Base-by-base conservation (phyloP, 2,329 filamentous ascomycete species). In the Chaetomiaceae sp. region DNA sequence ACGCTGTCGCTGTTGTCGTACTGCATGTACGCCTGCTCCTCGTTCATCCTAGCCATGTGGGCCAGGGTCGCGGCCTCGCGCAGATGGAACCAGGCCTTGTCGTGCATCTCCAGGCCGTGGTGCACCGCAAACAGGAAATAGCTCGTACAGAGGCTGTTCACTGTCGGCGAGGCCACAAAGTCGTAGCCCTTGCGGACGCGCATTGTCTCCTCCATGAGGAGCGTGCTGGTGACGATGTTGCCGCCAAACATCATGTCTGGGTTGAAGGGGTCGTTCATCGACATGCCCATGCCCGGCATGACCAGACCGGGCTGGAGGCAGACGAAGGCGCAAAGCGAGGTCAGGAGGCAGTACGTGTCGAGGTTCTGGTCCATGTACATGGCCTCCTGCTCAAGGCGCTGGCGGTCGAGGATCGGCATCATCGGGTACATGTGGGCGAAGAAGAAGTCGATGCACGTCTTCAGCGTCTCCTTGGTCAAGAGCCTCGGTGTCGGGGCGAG, bases 1-100 rank as follows among this genome's bases (percentile, higher is more conserved):
- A 77, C 64, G 4, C 68, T 65, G 52, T 79, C 77, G 54, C 75
- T 65, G 5, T 68, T 65, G 52, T 79, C 77, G 55, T 76, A 76
- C 44, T 77, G 72, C 35, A 73, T 56, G 59, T 87, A 88, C 8
- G 74, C 69, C 18, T 79, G 75, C 57, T 84, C 81, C 61, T 78
- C 78, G 58, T 75, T 71, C 76, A 84, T 76, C 43, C 72, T 73
- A 22, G 71, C 64, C 56, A 83, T 75, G 56, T 80, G 74, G 22
- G 76, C 73, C 63, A 91, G 71, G 6, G 86, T 89, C 2, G 81
- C 83, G 6, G 84, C 84, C 64, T 93, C 86, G 20, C 86, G 80
- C 9, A 91, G 69, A 61, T 88, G 81, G 60, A 82, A 89, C 86
- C 86, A 91, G 1, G 85, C 86, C 62, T 82, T 81, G 52, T 85